Evolutionary conservation across 768 basidiomycete species (phyloP).

Genomic region (Fistulinella prunicolor): DNA sequence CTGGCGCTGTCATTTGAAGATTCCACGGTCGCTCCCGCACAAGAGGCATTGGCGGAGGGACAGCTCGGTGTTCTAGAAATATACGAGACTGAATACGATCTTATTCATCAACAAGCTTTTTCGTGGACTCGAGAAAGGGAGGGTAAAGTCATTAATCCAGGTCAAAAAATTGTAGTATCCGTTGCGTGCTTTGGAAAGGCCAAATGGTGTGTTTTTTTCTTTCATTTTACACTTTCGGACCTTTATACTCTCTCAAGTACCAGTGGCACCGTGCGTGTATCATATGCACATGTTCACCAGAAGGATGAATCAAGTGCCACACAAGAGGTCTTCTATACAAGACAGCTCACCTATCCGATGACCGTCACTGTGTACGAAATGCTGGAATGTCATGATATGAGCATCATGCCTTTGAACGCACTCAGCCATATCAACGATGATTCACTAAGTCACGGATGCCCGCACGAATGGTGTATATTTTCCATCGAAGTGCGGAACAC

Average conservation of each 20-base stretch:
- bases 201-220: constrained; percentile 66
- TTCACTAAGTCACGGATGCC: constrained; percentile 41
- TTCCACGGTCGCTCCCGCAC: constrained; percentile 76
- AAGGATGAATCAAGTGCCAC: constrained; percentile 29
- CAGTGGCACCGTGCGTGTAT: constrained; percentile 74
- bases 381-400: constrained; percentile 83
- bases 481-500: constrained; percentile 89
- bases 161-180: constrained; percentile 64
- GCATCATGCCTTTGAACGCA: constrained; percentile 61
- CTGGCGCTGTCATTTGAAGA: constrained; percentile 87
- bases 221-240: not conserved
- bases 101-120: constrained; percentile 77
- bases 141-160: constrained; percentile 55
- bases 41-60: constrained; percentile 75
- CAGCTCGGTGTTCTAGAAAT: constrained; percentile 78
- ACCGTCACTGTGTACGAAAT: constrained; percentile 95
- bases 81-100: constrained; percentile 86
- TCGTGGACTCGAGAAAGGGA: constrained; percentile 56
- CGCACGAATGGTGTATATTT: constrained; percentile 80
- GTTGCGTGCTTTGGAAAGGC: constrained; percentile 85
- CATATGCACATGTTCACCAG: constrained; percentile 72
- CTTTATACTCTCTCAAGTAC: constrained; percentile 46
- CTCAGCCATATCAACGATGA: constrained; percentile 22
- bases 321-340: constrained; percentile 69
- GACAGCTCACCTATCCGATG: constrained; percentile 85